phyloP scores from a whole-genome alignment of 306 rosid genomes.

The Fagus sylvatica region DNA sequence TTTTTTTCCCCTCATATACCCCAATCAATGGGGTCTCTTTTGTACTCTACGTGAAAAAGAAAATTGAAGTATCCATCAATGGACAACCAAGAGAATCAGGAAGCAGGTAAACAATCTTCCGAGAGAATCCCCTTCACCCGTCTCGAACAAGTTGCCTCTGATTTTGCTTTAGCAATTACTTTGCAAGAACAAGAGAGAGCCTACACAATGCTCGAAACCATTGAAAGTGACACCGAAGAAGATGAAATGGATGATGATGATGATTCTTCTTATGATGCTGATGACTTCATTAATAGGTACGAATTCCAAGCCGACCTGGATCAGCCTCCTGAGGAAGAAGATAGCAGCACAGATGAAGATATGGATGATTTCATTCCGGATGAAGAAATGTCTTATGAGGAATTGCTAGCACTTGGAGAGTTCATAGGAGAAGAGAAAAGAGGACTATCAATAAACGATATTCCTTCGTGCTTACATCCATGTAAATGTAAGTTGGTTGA shows the following conservation, averaged over 20 bases:
- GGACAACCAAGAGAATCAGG: constrained; percentile 41
- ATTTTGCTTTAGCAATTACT: constrained; percentile 51
- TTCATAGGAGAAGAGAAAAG: constrained; percentile 73
- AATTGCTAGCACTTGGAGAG: constrained; percentile 71
- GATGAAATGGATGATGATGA: constrained; percentile 26
- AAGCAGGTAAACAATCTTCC: constrained; percentile 45
- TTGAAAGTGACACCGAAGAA: constrained; percentile 53
- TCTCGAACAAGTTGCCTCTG: constrained; percentile 58
- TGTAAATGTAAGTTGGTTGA: constrained; percentile 24
- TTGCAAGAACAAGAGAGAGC: constrained; percentile 64
- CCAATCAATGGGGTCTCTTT: constrained; percentile 1
- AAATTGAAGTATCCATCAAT: constrained; percentile 28
- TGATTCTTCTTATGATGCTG: constrained; percentile 21
- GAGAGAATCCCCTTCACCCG: constrained; percentile 47
- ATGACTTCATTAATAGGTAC: constrained; percentile 36
- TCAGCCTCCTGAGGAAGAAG: constrained; percentile 40
- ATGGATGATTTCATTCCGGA: constrained; percentile 64
- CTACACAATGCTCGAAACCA: constrained; percentile 40
- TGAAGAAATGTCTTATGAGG: constrained; percentile 78
- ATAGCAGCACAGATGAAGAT: constrained; percentile 38
- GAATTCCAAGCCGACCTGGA: constrained; percentile 38
- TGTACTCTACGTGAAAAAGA: constrained; percentile 7
- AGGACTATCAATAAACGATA: constrained; percentile 60
- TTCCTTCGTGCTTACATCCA: constrained; percentile 53
- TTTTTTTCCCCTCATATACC: constrained; percentile 33